phyloP scores from a whole-genome alignment of 176 grass and related monocot genomes.

The Carex kokanica region DNA sequence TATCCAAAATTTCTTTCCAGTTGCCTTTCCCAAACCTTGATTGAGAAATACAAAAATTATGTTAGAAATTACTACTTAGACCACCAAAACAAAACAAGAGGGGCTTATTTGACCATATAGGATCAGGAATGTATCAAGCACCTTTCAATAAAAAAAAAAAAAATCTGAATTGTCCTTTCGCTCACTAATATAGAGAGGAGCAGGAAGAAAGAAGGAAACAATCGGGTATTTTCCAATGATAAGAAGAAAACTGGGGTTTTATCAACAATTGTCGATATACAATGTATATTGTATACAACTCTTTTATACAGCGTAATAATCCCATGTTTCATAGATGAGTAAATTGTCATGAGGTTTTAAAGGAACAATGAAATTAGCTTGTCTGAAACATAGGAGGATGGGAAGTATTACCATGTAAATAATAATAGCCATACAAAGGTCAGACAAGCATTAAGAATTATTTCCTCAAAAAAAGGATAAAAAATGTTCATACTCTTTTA shows the following conservation, averaged over 20 bases:
- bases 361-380: neutral
- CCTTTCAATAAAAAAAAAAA: neutral
- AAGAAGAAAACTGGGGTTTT: neutral
- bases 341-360: neutral
- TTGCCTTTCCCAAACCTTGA: slow-evolving; percentile 54
- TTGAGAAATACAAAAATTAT: neutral
- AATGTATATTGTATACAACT: neutral
- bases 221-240: neutral
- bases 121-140: neutral
- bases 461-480: neutral
- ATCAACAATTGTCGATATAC: neutral
- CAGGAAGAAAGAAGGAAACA: neutral
- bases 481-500: slow-evolving; percentile 50
- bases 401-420: neutral
- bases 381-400: neutral
- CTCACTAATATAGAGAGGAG: neutral
- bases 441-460: neutral
- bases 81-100: neutral
- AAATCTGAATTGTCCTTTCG: neutral
- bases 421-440: neutral
- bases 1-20: slow-evolving; percentile 59
- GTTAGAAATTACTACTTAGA: slow-evolving; percentile 19
- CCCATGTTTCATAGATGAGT: neutral
- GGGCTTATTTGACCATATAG: neutral
- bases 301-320: neutral